Evolutionary conservation across 805 yeast species (phyloP).

Genomic region (Lachancea fermentati): DNA sequence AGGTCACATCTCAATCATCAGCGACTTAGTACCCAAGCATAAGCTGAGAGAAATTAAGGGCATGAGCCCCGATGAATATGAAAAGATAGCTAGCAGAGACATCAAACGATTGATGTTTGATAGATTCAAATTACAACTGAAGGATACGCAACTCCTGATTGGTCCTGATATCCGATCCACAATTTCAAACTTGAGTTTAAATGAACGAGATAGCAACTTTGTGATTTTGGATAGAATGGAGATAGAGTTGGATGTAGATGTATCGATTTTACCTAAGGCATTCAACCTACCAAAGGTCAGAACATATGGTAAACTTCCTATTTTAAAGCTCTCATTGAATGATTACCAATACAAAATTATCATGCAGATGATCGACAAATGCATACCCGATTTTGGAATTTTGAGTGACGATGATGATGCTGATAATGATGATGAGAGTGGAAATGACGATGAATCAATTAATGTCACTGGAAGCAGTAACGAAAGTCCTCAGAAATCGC

Average conservation of each 20-base stretch:
- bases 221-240: conserved; percentile 71
- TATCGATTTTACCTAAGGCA: conserved; percentile 83
- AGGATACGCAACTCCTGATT: conserved; percentile 82
- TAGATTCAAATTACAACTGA: conserved; percentile 66
- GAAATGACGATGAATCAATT: neutral
- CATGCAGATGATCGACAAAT: conserved; percentile 67
- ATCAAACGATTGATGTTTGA: conserved; percentile 84
- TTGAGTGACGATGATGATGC: conserved; percentile 29
- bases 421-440: conserved; percentile 16
- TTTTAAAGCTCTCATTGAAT: conserved; percentile 62
- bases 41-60: conserved; percentile 64
- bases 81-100: conserved; percentile 37
- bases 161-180: conserved; percentile 80
- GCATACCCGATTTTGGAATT: conserved; percentile 47
- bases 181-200: conserved; percentile 59
- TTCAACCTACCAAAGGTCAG: conserved; percentile 64
- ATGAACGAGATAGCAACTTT: conserved; percentile 36
- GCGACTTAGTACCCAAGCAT: conserved; percentile 71
- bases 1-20: conserved; percentile 81
- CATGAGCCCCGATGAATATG: conserved; percentile 67
- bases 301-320: conserved; percentile 73
- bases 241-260: conserved; percentile 65
- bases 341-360: conserved; percentile 88
- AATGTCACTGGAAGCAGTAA: conserved; percentile 3
- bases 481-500: conserved; percentile 10